A percentile compares a stretch with the other conserved stretches of the same genome.
These are phyloP conservation scores for Juncus effusus DNA, from an alignment of 176 grass and related monocot species.

Conservation along the genomic window DNA sequence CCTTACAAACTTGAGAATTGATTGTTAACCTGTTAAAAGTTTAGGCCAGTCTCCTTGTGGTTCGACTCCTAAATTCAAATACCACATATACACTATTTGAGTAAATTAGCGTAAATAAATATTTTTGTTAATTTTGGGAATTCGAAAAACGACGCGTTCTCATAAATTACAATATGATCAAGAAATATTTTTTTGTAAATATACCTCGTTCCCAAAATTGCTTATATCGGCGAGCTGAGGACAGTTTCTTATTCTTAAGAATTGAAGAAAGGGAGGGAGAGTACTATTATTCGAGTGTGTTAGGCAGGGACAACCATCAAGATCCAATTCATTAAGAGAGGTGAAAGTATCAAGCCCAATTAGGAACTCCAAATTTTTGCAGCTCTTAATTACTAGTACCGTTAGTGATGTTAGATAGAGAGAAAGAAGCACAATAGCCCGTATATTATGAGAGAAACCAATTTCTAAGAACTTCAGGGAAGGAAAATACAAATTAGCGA, in stretches of 20 bases:
- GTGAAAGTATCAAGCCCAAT: neutral
- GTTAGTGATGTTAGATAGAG: neutral
- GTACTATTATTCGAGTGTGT: neutral
- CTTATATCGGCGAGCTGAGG: neutral
- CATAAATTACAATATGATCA: too few species aligned
- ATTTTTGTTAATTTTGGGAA: too few species aligned
- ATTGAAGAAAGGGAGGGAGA: neutral
- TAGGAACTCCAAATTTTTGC: slow-evolving; percentile 5
- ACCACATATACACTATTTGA: too few species aligned
- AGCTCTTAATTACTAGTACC: neutral
- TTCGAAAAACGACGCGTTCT: too few species aligned
- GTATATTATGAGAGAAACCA: neutral
- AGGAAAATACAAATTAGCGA: neutral
- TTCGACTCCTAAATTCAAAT: too few species aligned
- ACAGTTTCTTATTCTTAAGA: slow-evolving; percentile 6
- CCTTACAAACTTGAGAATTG: too few species aligned
- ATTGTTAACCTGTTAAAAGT: too few species aligned
- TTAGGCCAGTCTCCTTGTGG: too few species aligned
- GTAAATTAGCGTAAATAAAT: too few species aligned
- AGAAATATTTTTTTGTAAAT: too few species aligned
- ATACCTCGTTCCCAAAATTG: neutral
- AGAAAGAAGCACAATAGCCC: neutral
- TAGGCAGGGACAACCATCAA: neutral
- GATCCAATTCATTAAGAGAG: slow-evolving; percentile 1
- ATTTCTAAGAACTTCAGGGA: slow-evolving; percentile 9